Base-by-base conservation (phyloP, 73 alveolate species). In the Symbiodinium pilosum region DNA sequence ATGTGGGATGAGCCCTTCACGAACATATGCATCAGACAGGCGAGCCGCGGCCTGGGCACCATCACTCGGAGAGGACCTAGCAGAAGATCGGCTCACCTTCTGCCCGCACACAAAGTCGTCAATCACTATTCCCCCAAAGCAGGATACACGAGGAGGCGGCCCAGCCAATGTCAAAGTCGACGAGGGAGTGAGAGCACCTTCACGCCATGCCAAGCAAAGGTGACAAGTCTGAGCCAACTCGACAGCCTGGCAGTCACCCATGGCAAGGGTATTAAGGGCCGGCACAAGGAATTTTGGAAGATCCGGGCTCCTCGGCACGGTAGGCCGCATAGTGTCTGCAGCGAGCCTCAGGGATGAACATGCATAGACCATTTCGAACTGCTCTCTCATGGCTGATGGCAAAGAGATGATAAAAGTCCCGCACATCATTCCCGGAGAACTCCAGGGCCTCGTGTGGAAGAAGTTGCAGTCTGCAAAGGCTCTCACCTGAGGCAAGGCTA, bases 191-290 rank as follows among this genome's bases (percentile, higher is more conserved):
- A 68, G 0, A 5, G 54, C 75, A 0, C 30, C 36, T 18, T 2
- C 18, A 0, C 47, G 87, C 47, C 73, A 32, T 6, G 47, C 43
- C 21, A 89, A 1, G 30, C 52, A 9, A 1, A 89, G 0, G 41
- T 89, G 95, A 3, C 73, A 5, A 26, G 52, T 4, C 16, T 89
- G 95, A 0, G 95, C 95, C 20, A 68, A 40, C n/a, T 89, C 95
- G 1, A 21, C 43, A 1, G 95, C 86, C 6, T 30, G 47, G 0
- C n/a, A 34, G n/a, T 89, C 95, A 0, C 95, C 95, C 95, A 89
- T 89, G 0, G 95, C 95, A 30, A 89, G 1, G 16, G 95, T 89
- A 7, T 42, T n/a, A 8, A 42, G 9, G 47, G 75, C 43, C 2
- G 93, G 75, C 43, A 43, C 36, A 16, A 84, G 20, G 18, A 6